Evolutionary conservation across 352 stramenopile genomes (phyloP).

Genomic region (Achlya hypogyna): DNA sequence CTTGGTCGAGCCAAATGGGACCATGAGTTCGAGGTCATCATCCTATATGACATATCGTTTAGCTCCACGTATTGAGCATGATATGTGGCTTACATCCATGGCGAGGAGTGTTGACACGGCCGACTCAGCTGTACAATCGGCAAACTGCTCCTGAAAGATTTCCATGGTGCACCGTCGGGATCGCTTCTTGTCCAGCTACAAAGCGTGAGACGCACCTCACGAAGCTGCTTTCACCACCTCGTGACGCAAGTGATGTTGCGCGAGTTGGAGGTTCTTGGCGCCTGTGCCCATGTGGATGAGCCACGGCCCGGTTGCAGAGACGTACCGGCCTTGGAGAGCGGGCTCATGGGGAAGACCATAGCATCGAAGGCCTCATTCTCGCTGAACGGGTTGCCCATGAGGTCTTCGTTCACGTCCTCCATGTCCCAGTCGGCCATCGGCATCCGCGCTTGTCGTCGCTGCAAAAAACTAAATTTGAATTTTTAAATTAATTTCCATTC

Average conservation of each 20-base stretch:
- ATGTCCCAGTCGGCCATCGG: slow-evolving; percentile 12
- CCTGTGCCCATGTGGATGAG: background rate
- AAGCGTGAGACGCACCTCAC: too few relatives aligned
- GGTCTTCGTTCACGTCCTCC: slow-evolving; percentile 9
- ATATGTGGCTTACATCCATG: slow-evolving; percentile 10
- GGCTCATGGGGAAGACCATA: slow-evolving; percentile 9
- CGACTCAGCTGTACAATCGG: background rate
- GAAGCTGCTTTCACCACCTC: too few relatives aligned
- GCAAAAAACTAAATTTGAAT: slow-evolving; percentile 13
- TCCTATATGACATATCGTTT: background rate
- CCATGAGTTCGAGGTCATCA: background rate
- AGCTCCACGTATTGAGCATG: too few relatives aligned
- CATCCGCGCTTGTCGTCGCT: background rate
- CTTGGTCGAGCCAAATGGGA: background rate
- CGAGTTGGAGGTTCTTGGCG: background rate
- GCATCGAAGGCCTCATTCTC: background rate
- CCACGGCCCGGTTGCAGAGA: background rate
- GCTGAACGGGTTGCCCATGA: slow-evolving; percentile 1
- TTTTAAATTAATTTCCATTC: background rate
- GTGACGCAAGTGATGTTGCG: background rate
- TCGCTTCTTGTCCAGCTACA: slow-evolving; percentile 15
- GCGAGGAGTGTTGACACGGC: background rate
- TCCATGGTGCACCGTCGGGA: slow-evolving; percentile 1
- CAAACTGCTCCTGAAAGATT: slow-evolving; percentile 16
- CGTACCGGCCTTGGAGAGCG: background rate